Evolutionary conservation across 2,329 filamentous ascomycete species (phyloP), one percentile per base, ranked within the genome.

Genomic region (Shiraia bambusicola): DNA sequence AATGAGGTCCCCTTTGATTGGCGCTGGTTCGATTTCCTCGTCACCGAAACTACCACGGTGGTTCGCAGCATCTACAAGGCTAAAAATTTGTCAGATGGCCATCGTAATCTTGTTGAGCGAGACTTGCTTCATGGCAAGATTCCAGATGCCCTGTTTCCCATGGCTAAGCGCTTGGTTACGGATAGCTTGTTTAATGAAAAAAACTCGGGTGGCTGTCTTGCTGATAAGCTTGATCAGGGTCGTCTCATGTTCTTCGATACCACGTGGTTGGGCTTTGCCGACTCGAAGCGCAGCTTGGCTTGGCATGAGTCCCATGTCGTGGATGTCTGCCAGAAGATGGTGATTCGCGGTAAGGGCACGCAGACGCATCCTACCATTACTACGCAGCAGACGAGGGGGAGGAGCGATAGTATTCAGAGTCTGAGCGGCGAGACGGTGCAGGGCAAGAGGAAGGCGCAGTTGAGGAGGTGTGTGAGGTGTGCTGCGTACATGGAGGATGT

Each of bases 191-290:
- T 57, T 44, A 54, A 60, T 6, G 71, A 70, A 14, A 72, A 69
- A 0, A 68, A 36, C 28, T 42, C 37, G 13, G 45, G 51, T 14
- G 52, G 50, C 0, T 72, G 75, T 14, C 77, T 91, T 39, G 75
- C 79, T 28, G 72, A 72, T 4, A 74, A 78, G 40, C 76, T 83
- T 9, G 82, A 93, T 51, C 77, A 81, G 19, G 79, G 83, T 8
- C 77, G 77, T 46, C 74, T 95, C 34, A 87, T 87, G 69, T 86
- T 89, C 67, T 80, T 81, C 34, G 81, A 93, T 61, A 88, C 83
- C 40, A 76, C 75, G 34, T 79, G 87, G 62, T 73, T 93, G 9
- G 85, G 86, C 4, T 72, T 88, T 11, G 76, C 78, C 8, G 77
- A 83, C 38, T 80, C 83, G 45, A 67, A 69, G 11, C 70, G 72